A percentile compares a stretch with the other conserved stretches of the same genome.
Conservation (phyloP, 441 rosid genomes). For the Gossypium trilobum region DNA sequence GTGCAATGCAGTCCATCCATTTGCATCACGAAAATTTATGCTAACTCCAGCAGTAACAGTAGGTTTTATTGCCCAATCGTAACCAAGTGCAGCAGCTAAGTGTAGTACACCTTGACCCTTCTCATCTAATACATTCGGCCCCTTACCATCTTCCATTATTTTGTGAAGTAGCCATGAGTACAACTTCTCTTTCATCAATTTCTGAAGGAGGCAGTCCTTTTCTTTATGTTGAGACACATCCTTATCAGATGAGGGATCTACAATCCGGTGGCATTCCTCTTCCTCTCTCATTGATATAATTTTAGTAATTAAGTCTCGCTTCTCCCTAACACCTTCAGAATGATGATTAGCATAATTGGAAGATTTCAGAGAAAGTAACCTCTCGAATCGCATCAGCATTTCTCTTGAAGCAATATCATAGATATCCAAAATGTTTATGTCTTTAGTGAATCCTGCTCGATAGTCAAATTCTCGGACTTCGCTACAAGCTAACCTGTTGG, state of each 20-base stretch:
- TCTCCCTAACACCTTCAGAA: constrained; percentile 36
- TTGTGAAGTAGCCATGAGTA: constrained; percentile 62
- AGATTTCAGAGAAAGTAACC: constrained; percentile 41
- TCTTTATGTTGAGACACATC: constrained; percentile 24
- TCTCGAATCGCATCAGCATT: constrained; percentile 30
- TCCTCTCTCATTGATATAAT: constrained; percentile 57
- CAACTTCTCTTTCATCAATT: constrained; percentile 50
- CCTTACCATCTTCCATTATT: constrained; percentile 68
- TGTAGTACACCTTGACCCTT: constrained; percentile 84
- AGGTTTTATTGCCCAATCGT: constrained; percentile 76
- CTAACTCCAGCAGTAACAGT: constrained; percentile 62
- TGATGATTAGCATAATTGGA: constrained; percentile 19
- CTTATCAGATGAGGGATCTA: constrained; percentile 28
- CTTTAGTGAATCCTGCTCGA: constrained; percentile 37
- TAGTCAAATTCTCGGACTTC: constrained; percentile 90
- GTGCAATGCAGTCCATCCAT: constrained; percentile 97
- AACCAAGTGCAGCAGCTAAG: constrained; percentile 79
- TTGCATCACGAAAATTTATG: constrained; percentile 76
- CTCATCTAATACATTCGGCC: constrained; percentile 59
- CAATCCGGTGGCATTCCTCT: constrained; percentile 33
- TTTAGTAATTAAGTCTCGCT: constrained; percentile 38
- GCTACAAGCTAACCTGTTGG: constrained; percentile 87
- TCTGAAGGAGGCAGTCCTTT: constrained; percentile 35
- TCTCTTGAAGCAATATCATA: constrained; percentile 26
- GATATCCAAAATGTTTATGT: constrained; percentile 31